Evolutionary conservation across 1,284 basidiomycete genomes (phyloP).

Genomic region (Exobasidium rhododendri): DNA sequence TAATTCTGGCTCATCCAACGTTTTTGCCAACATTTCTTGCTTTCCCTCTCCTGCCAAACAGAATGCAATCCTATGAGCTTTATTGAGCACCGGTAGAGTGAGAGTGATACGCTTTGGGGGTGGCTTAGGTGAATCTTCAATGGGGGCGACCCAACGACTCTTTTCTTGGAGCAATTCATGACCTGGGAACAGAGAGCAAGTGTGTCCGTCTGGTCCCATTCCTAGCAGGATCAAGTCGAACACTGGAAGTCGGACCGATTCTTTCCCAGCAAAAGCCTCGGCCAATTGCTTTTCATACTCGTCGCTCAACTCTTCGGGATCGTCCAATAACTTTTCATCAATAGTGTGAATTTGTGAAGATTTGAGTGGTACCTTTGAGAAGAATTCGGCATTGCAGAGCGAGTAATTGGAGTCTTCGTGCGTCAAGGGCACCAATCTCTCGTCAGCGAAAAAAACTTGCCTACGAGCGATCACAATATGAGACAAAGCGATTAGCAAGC

Average conservation of each 20-base stretch:
- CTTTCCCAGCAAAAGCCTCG: constrained; percentile 65
- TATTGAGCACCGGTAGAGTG: constrained; percentile 54
- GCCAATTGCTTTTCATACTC: constrained; percentile 90
- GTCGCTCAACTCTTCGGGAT: constrained; percentile 78
- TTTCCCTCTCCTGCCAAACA: constrained; percentile 82
- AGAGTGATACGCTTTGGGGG: constrained; percentile 73
- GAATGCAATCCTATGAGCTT: constrained; percentile 75
- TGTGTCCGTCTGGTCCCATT: constrained; percentile 76
- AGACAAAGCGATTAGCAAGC: constrained; percentile 4
- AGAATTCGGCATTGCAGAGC: constrained; percentile 73
- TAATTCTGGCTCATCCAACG: constrained; percentile 77
- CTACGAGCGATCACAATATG: constrained; percentile 60
- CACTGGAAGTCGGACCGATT: constrained; percentile 50
- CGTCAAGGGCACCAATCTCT: constrained; percentile 89
- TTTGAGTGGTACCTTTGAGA: constrained; percentile 73
- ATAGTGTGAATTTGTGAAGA: constrained; percentile 77
- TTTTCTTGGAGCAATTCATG: constrained; percentile 79
- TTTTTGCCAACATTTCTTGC: constrained; percentile 66
- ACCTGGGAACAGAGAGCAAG: constrained; percentile 88
- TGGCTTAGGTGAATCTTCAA: constrained; percentile 90
- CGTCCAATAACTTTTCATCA: constrained; percentile 65
- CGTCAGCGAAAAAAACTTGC: constrained; percentile 97
- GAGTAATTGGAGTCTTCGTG: constrained; percentile 86
- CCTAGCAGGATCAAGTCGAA: constrained; percentile 55
- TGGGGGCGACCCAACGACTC: constrained; percentile 88